phyloP scores from a whole-genome alignment of 495 filamentous ascomycete species.

The Lepraria neglecta region DNA sequence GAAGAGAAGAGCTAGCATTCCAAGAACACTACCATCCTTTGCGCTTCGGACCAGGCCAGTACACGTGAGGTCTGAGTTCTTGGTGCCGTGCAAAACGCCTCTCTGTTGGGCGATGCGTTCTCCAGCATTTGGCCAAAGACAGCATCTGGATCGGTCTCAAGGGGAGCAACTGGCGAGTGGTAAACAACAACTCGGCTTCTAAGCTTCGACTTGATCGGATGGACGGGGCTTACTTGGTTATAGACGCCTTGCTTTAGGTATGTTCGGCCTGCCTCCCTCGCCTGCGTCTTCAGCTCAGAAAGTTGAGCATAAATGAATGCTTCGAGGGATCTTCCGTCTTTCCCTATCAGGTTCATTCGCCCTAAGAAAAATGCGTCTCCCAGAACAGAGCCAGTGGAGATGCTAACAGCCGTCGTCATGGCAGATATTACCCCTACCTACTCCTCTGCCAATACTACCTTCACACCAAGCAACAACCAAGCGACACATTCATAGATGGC shows the following conservation, averaged over 20 bases:
- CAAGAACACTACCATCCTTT: neutral
- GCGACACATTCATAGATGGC: conserved; percentile 19
- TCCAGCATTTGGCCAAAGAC: conserved; percentile 13
- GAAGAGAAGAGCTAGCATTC: neutral
- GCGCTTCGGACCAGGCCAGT: conserved; percentile 12
- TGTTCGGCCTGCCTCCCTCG: neutral
- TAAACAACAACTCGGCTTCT: neutral
- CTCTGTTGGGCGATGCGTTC: conserved; percentile 6
- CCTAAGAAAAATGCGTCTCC: neutral
- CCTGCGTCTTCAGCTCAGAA: neutral
- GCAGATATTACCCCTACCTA: neutral
- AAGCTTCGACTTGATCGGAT: conserved; percentile 2
- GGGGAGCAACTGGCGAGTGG: neutral
- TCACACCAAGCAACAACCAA: neutral
- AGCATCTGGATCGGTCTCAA: neutral
- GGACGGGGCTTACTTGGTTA: neutral
- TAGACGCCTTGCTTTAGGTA: conserved; percentile 8
- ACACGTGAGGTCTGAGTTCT: conserved; percentile 19
- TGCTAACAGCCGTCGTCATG: neutral
- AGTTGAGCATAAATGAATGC: neutral
- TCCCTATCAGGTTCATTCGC: neutral
- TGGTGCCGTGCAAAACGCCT: neutral
- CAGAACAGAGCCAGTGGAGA: neutral
- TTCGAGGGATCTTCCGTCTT: neutral
- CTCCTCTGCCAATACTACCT: neutral